Evolutionary conservation across 1,139 yeast species (phyloP), one percentile per base, ranked within the genome.

Genomic region (Yamadazyma sp.): DNA sequence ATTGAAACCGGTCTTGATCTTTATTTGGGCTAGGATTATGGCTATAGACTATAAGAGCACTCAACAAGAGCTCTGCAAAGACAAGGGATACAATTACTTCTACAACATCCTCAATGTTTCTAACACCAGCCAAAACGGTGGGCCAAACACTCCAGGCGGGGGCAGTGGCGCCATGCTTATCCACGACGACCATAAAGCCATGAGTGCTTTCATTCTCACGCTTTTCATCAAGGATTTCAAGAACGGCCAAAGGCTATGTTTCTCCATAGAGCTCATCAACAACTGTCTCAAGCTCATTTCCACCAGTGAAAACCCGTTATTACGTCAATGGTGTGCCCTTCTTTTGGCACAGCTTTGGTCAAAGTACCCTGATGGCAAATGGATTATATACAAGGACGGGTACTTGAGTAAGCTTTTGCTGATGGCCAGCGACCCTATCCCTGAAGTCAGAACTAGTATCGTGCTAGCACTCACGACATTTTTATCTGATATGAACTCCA

Each of bases 21-120:
- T 91, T 53, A 92, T 92, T 42, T 92, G 99, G 99, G 96, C 98
- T 0, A 73, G 98, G 50, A 88, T 92, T 18, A 87, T 92, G 95
- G 94, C 98, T 3, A 95, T 92, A 17, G 98, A 92, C 60, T 84
- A 85, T 56, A 78, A 80, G 47, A 85, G 87, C 52, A 89, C 96
- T 2, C 98, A 94, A 57, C 89, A 85, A 48, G 99, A 92, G 55
- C 73, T 92, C 32, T 78, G 94, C 49, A 89, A 91, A 53, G 98
- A 92, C 55, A 86, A 84, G 54, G 97, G 97, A 0, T 92, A 82
- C 61, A 81, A 83, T 51, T 94, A 92, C 60, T 92, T 92, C 57
- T 81, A 88, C 40, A 79, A 83, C 46, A 87, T 92, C 53, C 66
- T 92, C 47, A 54, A 69, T 51, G 61, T 18, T 6, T 59, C 66